Percentiles rank a stretch among this genome's conserved stretches.
Conservation (phyloP, 1,139 yeast genomes). For the Yamadazyma triangularis region DNA sequence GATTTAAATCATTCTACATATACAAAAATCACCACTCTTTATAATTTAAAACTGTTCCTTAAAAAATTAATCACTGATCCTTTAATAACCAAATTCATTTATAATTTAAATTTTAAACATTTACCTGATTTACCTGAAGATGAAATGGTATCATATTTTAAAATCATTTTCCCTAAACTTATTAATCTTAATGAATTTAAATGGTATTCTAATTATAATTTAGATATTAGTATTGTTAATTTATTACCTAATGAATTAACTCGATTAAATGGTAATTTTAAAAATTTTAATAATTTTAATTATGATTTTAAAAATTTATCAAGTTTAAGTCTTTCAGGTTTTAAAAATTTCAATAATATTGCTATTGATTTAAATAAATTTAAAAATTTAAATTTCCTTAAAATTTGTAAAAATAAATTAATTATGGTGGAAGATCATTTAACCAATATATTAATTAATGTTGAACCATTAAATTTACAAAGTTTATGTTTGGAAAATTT, state of each 20-base stretch:
- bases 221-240: constrained; percentile 12
- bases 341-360: constrained; percentile 12
- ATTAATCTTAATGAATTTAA: constrained; percentile 16
- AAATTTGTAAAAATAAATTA: constrained; percentile 13
- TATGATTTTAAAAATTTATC: constrained; percentile 9
- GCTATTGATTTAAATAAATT: constrained; percentile 13
- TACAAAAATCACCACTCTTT: constrained; percentile 14
- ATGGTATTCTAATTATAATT: constrained; percentile 19
- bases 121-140: constrained; percentile 28
- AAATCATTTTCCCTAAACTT: constrained; percentile 16
- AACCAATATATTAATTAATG: constrained; percentile 10
- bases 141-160: constrained; percentile 14
- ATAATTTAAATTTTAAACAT: constrained; percentile 13
- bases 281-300: constrained; percentile 11
- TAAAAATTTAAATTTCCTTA: constrained; percentile 13
- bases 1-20: constrained; percentile 2
- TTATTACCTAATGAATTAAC: constrained; percentile 11
- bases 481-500: constrained; percentile 16
- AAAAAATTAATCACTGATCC: constrained; percentile 13
- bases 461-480: constrained; percentile 7
- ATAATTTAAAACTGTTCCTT: constrained; percentile 18
- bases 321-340: constrained; percentile 17
- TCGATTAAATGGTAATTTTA: constrained; percentile 18
- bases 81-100: constrained; percentile 12
- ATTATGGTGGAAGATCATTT: constrained; percentile 13